Conservation (phyloP, 768 basidiomycete species). For the Galerina sulciceps region DNA sequence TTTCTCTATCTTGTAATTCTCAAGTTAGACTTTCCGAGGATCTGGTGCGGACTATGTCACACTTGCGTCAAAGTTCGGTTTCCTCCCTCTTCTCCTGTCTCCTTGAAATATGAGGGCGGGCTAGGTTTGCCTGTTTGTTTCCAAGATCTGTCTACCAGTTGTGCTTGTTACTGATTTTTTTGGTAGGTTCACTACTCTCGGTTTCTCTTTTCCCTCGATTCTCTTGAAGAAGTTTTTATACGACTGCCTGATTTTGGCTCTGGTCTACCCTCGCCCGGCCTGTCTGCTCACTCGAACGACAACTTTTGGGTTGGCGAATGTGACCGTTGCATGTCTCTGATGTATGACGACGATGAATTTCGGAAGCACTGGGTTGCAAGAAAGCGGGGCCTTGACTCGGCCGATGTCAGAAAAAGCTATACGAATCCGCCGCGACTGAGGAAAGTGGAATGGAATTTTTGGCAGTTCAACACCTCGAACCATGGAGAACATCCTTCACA, state of each 20-base stretch:
- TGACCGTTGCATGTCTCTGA: constrained; percentile 36
- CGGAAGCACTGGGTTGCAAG: constrained; percentile 31
- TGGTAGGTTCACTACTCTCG: constrained; percentile 38
- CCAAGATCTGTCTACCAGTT: no score
- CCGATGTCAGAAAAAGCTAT: neutral
- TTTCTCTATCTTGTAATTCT: constrained; percentile 29
- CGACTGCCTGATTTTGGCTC: constrained; percentile 30
- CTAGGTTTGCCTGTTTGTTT: constrained; percentile 34
- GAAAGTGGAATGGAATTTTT: constrained; percentile 17
- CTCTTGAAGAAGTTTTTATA: constrained; percentile 34
- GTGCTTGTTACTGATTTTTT: neutral
- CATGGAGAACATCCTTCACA: neutral
- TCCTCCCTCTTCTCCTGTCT: constrained; percentile 23
- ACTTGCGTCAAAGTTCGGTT: constrained; percentile 33
- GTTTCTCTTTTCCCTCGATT: constrained; percentile 21
- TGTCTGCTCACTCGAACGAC: constrained; percentile 14
- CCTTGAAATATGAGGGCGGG: constrained; percentile 34
- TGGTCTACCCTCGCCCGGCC: constrained; percentile 20
- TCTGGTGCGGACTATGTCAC: constrained; percentile 42
- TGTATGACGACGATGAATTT: constrained; percentile 37
- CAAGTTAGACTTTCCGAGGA: constrained; percentile 26
- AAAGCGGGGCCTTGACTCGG: constrained; percentile 26
- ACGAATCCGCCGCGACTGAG: constrained; percentile 13
- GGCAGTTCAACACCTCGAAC: neutral
- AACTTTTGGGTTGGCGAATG: constrained; percentile 43